Base-by-base conservation (phyloP, 768 basidiomycete genomes). In the Lyophyllum decastes region DNA sequence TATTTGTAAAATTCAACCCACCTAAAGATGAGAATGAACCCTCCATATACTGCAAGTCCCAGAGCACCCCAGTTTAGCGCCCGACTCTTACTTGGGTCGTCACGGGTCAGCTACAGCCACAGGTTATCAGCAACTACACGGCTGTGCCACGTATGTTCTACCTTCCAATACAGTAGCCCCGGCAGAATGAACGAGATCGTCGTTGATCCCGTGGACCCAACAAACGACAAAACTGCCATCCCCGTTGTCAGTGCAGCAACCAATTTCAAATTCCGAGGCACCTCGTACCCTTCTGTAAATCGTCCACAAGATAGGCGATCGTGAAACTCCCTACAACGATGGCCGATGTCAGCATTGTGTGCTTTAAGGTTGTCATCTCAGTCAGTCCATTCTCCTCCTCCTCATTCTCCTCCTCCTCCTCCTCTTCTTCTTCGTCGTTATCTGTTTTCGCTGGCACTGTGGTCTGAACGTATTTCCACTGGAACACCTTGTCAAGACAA, bases 161-260 rank as follows among this genome's bases (percentile, higher is more conserved):
- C 91, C 88, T 92, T 89, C 89, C 93, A 98, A 76, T 92, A 97
- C 68, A 97, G 90, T 49, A 95, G 74, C 1, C 94, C 95, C 0
- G 95, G 95, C 34, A 97, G 81, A 66, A 98, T 97, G 75, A 98
- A 98, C 1, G 93, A 95, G 57, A 98, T 94, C 19, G 95, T 96
- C 24, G 95, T 97, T 14, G 94, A 96, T 12, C 97, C 97, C 0
- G 95, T 98, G 22, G 94, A 89, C 1, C 97, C 97, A 35, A 99
- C 96, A 68, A 99, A 97, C 4, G 94, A 93, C 33, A 98, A 80
- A 14, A 98, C 96, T 93, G 66, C 25, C 24, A 38, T 34, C 49
- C 30, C 10, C 34, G 35, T 11, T 35, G 54, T 60, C 54, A 62
- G 55, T 49, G 50, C 21, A 21, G 26, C 12, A 21, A 10, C 21